A percentile compares a stretch with the other conserved stretches of the same genome.
These are phyloP conservation scores for Tetrastigma voinierianum DNA, from an alignment of 164 flowering plant genomes.

Conservation along the genomic window DNA sequence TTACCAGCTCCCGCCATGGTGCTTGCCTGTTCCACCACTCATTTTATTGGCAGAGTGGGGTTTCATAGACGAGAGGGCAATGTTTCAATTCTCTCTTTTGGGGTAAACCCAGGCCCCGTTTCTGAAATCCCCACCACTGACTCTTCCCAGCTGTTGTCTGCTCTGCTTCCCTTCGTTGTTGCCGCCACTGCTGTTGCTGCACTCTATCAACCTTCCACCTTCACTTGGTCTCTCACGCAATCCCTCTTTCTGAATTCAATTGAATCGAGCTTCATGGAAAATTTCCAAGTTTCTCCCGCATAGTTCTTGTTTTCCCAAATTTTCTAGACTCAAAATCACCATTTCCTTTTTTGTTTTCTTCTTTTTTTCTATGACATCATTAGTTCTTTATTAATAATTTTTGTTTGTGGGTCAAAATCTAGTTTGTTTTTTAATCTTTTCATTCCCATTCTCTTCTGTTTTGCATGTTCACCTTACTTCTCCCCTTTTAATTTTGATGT, in stretches of 20 bases:
- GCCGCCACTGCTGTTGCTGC: slow-evolving; percentile 85
- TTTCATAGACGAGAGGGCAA: slow-evolving; percentile 54
- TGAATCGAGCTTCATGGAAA: background rate
- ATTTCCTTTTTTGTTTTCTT: too few relatives aligned
- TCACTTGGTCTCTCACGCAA: slow-evolving; percentile 53
- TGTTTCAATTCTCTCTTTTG: slow-evolving; percentile 52
- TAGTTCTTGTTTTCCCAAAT: background rate
- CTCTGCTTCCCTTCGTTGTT: slow-evolving; percentile 85
- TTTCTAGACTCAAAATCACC: too few relatives aligned
- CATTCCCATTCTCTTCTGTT: too few relatives aligned
- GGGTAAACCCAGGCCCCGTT: slow-evolving; percentile 21
- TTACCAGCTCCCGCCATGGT: too few relatives aligned
- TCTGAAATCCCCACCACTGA: slow-evolving; percentile 30
- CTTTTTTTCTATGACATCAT: too few relatives aligned
- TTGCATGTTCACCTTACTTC: too few relatives aligned
- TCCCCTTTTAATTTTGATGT: too few relatives aligned
- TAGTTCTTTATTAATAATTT: too few relatives aligned
- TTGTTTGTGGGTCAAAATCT: too few relatives aligned
- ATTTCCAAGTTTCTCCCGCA: background rate
- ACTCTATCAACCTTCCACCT: slow-evolving; percentile 68
- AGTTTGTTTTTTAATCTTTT: too few relatives aligned
- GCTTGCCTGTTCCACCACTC: slow-evolving; percentile 48
- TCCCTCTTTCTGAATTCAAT: background rate
- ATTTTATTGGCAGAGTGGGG: slow-evolving; percentile 64
- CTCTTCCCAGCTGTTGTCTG: slow-evolving; percentile 65